Base-by-base conservation (phyloP, 2,329 filamentous ascomycete genomes). In the Beauveria australis region DNA sequence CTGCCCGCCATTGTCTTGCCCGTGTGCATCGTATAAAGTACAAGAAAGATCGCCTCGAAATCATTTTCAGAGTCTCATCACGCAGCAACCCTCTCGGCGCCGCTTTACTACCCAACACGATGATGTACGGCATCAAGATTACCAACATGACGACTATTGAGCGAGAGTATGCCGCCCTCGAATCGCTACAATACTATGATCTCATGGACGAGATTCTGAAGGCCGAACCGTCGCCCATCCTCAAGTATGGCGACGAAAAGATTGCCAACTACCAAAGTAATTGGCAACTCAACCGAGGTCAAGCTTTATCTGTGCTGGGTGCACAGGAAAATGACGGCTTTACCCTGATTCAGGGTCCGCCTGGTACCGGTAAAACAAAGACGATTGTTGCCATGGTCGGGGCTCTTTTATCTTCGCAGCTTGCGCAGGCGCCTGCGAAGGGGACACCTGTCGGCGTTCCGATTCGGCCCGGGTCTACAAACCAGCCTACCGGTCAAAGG, bases 381-480 rank as follows among this genome's bases (percentile, higher is more conserved):
- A 99, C 94, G 0, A 99, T 99, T 63, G 85, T 96, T 60, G 94
- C 93, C 37, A 95, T 99, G 80, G 92, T 97, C 26, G 94, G 94
- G 41, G 90, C 91, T 43, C 79, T 99, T 18, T 66, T 68, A n/a
- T 73, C 63, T 14, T 75, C 74, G 62, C 73, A 72, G 66, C 70
- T 68, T 63, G 73, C 67, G 64, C 75, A 71, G 61, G 62, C 65
- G 70, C 67, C 67, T 47, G 64, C 69, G 63, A 71, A 71, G 59
- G 69, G 72, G 18, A 68, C 70, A 16, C 69, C 71, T 14, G 62
- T 74, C 6, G 69, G 71, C 7, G 67, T 64, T 14, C 69, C 72
- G 2, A 18, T 70, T 46, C 69, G 72, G 19, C 70, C 71, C 3
- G 56, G 61, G 1, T 37, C 10, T 10, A 24, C 55, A 28, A 53